Evolutionary conservation across 2,329 filamentous ascomycete species (phyloP).

Genomic region (Penicillium oxalicum): DNA sequence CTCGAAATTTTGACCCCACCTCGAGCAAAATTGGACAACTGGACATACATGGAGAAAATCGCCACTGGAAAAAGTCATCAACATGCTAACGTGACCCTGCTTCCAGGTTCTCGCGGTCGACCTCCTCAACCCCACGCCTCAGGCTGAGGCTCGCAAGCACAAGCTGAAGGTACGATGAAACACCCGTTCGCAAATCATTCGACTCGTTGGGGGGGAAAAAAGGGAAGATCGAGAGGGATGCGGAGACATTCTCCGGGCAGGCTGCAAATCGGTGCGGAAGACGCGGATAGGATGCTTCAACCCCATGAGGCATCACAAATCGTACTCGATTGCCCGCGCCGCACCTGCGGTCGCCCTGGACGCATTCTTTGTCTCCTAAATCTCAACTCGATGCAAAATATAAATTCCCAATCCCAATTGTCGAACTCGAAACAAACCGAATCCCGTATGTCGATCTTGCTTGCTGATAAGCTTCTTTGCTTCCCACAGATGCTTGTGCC

Average conservation of each 20-base stretch:
- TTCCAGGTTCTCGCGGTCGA: slow-evolving; percentile 97
- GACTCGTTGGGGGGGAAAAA: not conserved
- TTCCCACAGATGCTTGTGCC: slow-evolving; percentile 77
- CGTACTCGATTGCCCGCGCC: no score
- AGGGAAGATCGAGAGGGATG: slow-evolving; percentile 8
- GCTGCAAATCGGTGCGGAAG: slow-evolving; percentile 4
- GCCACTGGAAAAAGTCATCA: slow-evolving; percentile 4
- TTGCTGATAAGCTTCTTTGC: not conserved
- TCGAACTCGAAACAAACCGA: no score
- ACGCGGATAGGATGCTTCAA: not conserved
- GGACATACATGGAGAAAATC: not conserved
- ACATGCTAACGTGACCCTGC: slow-evolving; percentile 17
- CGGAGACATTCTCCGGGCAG: not conserved
- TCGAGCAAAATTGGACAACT: not conserved
- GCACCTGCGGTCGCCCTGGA: no score
- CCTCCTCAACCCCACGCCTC: slow-evolving; percentile 97
- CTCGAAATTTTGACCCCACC: slow-evolving; percentile 4
- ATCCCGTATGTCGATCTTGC: no score
- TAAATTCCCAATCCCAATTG: no score
- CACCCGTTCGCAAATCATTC: slow-evolving; percentile 3
- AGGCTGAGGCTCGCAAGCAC: slow-evolving; percentile 99
- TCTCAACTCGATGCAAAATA: no score
- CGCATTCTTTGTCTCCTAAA: no score
- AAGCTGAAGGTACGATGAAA: slow-evolving; percentile 87
- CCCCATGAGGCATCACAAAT: no score